Evolutionary conservation across 345 rosid species (phyloP).

Genomic region (Euphorbia peplus): DNA sequence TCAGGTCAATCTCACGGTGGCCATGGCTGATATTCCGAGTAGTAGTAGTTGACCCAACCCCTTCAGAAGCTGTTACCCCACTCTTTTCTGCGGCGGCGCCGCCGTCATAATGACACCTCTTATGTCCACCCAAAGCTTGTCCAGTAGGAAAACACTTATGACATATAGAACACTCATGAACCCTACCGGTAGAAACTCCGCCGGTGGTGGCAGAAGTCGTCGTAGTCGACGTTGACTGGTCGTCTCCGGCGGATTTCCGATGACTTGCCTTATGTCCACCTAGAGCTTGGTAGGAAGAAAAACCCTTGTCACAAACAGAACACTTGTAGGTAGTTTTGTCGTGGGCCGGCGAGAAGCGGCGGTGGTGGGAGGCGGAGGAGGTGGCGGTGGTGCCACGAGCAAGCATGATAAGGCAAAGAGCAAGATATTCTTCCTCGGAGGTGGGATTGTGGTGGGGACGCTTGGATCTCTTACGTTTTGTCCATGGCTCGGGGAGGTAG

Average conservation of each 20-base stretch:
- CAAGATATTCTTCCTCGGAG: conserved; percentile 43
- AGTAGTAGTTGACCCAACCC: conserved; percentile 24
- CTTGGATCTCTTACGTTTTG: conserved; percentile 39
- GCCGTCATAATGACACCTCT: conserved; percentile 30
- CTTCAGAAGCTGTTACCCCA: conserved; percentile 17
- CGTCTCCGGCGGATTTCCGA: conserved; percentile 15
- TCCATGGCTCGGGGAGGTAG: conserved; percentile 32
- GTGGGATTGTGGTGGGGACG: conserved; percentile 30
- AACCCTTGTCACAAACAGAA: conserved; percentile 20
- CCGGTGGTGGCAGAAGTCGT: not conserved
- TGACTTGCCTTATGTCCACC: conserved; percentile 36
- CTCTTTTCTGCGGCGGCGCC: conserved; percentile 22
- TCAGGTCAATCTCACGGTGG: conserved; percentile 25
- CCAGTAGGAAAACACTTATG: conserved; percentile 24
- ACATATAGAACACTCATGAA: conserved; percentile 31
- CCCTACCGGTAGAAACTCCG: conserved; percentile 16
- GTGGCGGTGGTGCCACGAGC: conserved; percentile 26
- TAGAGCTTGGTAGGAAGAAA: conserved; percentile 28
- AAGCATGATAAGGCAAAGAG: conserved; percentile 45
- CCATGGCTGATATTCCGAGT: conserved; percentile 7
- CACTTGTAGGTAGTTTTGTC: conserved; percentile 21
- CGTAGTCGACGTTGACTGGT: conserved; percentile 14
- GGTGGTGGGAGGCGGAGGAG: not conserved
- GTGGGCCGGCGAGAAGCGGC: not conserved
- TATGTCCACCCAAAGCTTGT: conserved; percentile 63